These are phyloP conservation scores for Cladosporium sp. DNA, from an alignment of 2,329 filamentous ascomycete species.

Conservation along the genomic window DNA sequence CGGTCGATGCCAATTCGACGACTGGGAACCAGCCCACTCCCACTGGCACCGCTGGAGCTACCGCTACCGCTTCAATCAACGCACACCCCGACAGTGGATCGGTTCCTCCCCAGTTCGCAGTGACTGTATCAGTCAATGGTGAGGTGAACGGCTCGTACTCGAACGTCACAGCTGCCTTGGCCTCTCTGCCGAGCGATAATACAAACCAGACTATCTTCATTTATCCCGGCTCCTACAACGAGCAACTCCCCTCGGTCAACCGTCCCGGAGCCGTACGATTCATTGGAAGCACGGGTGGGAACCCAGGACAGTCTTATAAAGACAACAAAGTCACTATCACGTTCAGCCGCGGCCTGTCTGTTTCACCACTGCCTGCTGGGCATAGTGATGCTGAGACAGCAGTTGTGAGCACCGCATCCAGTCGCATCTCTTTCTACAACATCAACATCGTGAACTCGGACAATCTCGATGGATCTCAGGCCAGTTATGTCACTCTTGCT, in stretches of 20 bases:
- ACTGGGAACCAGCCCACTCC: slow-evolving; percentile 15
- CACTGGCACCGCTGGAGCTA: slow-evolving; percentile 21
- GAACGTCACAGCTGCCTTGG: slow-evolving; percentile 34
- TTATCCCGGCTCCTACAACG: slow-evolving; percentile 38
- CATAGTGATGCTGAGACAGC: slow-evolving; percentile 42
- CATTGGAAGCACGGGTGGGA: slow-evolving; percentile 31
- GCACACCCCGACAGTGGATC: slow-evolving; percentile 41
- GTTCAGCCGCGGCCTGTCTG: slow-evolving; percentile 30
- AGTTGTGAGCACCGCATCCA: slow-evolving; percentile 43
- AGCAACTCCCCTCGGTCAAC: slow-evolving; percentile 39
- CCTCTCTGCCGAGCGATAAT: slow-evolving; percentile 33
- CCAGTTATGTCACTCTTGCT: slow-evolving; percentile 33
- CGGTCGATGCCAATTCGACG: slow-evolving; percentile 14
- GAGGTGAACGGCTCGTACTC: slow-evolving; percentile 29
- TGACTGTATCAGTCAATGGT: slow-evolving; percentile 39
- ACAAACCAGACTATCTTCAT: slow-evolving; percentile 39
- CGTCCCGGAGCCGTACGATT: slow-evolving; percentile 38
- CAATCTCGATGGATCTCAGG: slow-evolving; percentile 26
- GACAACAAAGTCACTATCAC: slow-evolving; percentile 36
- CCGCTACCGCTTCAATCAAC: slow-evolving; percentile 30
- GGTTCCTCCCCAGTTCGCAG: slow-evolving; percentile 37
- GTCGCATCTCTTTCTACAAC: slow-evolving; percentile 30
- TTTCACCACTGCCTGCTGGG: slow-evolving; percentile 36
- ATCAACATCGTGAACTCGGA: slow-evolving; percentile 33
- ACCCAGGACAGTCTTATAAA: slow-evolving; percentile 33